phyloP scores from a whole-genome alignment of 192 early-diverging fungal species.

The Tieghemiomyces parasiticus region DNA sequence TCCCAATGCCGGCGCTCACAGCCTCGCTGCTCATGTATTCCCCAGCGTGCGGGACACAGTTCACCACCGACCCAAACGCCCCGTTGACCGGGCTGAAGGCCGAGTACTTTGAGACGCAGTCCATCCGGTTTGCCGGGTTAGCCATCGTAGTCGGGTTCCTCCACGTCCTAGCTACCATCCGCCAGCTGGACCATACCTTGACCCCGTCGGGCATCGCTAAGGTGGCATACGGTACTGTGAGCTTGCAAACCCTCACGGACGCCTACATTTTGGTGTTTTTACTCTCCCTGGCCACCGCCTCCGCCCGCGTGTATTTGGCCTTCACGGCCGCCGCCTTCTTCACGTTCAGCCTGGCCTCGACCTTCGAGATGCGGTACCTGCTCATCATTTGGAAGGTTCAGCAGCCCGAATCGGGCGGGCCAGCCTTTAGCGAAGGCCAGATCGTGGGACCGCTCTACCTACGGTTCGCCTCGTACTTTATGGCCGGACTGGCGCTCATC shows the following conservation, averaged over 20 bases:
- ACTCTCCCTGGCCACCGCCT: constrained; percentile 36
- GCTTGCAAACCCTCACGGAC: constrained; percentile 44
- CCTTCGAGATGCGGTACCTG: constrained; percentile 55
- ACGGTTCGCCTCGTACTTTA: constrained; percentile 28
- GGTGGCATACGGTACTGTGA: constrained; percentile 47
- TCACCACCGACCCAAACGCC: constrained; percentile 11
- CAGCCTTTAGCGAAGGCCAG: constrained; percentile 17
- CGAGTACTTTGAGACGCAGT: constrained; percentile 10
- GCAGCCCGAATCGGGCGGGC: constrained; percentile 34
- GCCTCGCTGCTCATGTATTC: constrained; percentile 17
- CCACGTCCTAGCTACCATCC: constrained; percentile 26
- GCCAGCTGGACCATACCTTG: constrained; percentile 46
- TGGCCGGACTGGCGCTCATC: constrained; percentile 42
- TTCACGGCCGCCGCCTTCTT: constrained; percentile 44
- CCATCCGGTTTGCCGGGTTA: constrained; percentile 16
- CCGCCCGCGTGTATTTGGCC: constrained; percentile 37
- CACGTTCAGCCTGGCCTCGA: constrained; percentile 47
- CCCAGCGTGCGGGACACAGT: constrained; percentile 12
- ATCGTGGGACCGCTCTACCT: constrained; percentile 19
- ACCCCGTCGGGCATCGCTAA: constrained; percentile 53
- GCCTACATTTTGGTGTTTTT: constrained; percentile 46
- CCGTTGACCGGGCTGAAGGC: constrained; percentile 12
- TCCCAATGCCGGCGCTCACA: constrained; percentile 6
- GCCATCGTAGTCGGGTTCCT: constrained; percentile 12
- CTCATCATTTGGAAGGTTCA: constrained; percentile 51